Conservation (phyloP, 2,329 filamentous ascomycete species). For the Plectosphaerella plurivora region DNA sequence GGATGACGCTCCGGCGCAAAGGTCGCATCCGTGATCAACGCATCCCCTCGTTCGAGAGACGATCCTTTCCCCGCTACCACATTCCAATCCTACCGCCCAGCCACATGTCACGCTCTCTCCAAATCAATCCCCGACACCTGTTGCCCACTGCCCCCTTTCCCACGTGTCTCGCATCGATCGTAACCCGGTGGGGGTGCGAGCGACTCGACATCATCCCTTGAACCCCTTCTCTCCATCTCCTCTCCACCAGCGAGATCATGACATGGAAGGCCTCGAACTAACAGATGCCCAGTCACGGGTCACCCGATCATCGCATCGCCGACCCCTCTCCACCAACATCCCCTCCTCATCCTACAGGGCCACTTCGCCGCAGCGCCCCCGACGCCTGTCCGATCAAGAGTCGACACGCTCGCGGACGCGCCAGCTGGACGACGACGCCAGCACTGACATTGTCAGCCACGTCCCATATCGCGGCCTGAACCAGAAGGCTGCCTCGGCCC, state of each 20-base stretch:
- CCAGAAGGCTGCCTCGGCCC: conserved; percentile 36
- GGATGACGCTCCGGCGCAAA: not conserved
- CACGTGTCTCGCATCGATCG: conserved; percentile 9
- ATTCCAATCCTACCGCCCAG: not conserved
- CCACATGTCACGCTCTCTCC: not conserved
- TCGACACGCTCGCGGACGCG: conserved; percentile 31
- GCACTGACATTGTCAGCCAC: conserved; percentile 34
- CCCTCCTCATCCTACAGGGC: conserved; percentile 38
- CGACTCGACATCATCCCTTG: not conserved
- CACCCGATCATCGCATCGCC: conserved; percentile 40
- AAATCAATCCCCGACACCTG: conserved; percentile 3
- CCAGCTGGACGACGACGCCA: conserved; percentile 33
- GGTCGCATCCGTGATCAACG: not conserved
- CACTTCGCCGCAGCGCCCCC: conserved; percentile 44
- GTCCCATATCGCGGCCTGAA: conserved; percentile 36
- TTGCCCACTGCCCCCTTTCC: conserved; percentile 1
- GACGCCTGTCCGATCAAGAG: conserved; percentile 55
- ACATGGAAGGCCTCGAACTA: conserved; percentile 13
- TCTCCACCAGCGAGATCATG: not conserved
- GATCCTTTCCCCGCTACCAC: not conserved
- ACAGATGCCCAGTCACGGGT: conserved; percentile 39
- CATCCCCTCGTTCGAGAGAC: too few relatives aligned
- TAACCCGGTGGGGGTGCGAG: not conserved
- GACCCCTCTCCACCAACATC: conserved; percentile 49
- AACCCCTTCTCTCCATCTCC: not conserved